Base-by-base conservation (phyloP, 2,329 filamentous ascomycete species). In the Thelonectria rubi region DNA sequence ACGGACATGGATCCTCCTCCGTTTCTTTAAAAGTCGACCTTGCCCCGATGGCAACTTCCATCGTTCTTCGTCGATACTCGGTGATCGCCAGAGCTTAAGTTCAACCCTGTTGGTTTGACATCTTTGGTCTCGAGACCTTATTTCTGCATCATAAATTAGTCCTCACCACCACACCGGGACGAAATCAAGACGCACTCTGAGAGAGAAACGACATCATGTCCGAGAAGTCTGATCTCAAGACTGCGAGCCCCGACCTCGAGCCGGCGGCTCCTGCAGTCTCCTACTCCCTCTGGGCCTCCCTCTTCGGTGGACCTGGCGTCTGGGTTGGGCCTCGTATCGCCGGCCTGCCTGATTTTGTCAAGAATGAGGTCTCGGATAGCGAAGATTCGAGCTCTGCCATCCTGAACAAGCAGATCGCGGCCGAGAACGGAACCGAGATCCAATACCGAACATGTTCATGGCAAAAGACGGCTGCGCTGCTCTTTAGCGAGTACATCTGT, bases 401-500 rank as follows among this genome's bases (percentile, higher is more conserved):
- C 47, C 74, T 86, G n/a, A 74, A 78, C 65, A 83, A 82, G 78
- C 93, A 97, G 79, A 86, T 94, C 65, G 91, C 89, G 55, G 75
- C 91, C 64, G 94, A 97, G 76, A 84, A 88, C 26, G 88, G 87
- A 53, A 89, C 91, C 76, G 87, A 88, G 11, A 97, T 97, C 77
- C 89, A 97, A 79, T 97, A 97, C 76, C 86, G 94, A 63, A 97
- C 93, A 40, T 97, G 94, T 79, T 94, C 90, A 68, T 97, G 94
- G 94, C 90, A 92, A 73, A 97, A 97, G 90, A 97, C 94, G 55
- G 93, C 94, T 0, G 93, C 90, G 1, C 77, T 97, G 69, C 87
- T 97, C 53, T 97, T 97, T 79, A 95, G 92, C 52, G 94, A 97
- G 81, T 97, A 97, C 76, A 97, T 97, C 62, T 97, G 93, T 75